Percentiles rank a stretch among this genome's conserved stretches.
phyloP scores from a whole-genome alignment of 2,329 filamentous ascomycete genomes.

The Epichloe sp. region DNA sequence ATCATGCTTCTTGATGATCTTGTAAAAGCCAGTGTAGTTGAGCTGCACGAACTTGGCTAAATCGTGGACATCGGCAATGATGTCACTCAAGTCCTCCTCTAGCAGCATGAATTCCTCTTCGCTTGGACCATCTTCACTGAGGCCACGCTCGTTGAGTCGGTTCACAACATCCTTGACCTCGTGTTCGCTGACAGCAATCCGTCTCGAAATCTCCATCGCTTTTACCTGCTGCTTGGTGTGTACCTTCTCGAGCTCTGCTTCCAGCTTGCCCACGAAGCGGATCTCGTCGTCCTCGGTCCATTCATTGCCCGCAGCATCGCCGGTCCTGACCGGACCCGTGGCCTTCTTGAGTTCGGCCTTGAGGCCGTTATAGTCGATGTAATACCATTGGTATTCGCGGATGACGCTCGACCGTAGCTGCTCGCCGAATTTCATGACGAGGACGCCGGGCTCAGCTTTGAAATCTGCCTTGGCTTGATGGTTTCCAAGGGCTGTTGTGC shows the following conservation, averaged over 20 bases:
- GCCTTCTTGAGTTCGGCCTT: constrained; percentile 75
- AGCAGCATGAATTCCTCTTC: constrained; percentile 92
- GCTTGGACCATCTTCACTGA: constrained; percentile 46
- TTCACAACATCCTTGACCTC: constrained; percentile 83
- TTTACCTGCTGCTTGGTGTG: constrained; percentile 97
- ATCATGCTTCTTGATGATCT: constrained; percentile 99
- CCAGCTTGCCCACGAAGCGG: constrained; percentile 73
- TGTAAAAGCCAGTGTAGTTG: constrained; percentile 98
- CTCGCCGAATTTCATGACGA: constrained; percentile 81
- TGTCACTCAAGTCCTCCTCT: constrained; percentile 90
- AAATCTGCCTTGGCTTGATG: constrained; percentile 19
- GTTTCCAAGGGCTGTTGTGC: constrained; percentile 28
- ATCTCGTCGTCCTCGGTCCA: constrained; percentile 93
- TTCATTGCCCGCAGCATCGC: constrained; percentile 36
- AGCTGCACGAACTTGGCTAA: constrained; percentile 95
- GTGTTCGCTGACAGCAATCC: constrained; percentile 75
- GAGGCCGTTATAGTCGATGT: constrained; percentile 92
- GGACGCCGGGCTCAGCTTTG: constrained; percentile 33
- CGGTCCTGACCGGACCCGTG: constrained; percentile 35
- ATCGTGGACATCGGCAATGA: constrained; percentile 97
- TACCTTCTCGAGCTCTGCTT: constrained; percentile 91
- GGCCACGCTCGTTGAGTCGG: constrained; percentile 51
- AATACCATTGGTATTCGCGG: constrained; percentile 95
- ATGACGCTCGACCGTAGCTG: constrained; percentile 93
- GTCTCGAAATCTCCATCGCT: constrained; percentile 84